phyloP scores from a whole-genome alignment of 768 basidiomycete species.

The Suillus weaverae region DNA sequence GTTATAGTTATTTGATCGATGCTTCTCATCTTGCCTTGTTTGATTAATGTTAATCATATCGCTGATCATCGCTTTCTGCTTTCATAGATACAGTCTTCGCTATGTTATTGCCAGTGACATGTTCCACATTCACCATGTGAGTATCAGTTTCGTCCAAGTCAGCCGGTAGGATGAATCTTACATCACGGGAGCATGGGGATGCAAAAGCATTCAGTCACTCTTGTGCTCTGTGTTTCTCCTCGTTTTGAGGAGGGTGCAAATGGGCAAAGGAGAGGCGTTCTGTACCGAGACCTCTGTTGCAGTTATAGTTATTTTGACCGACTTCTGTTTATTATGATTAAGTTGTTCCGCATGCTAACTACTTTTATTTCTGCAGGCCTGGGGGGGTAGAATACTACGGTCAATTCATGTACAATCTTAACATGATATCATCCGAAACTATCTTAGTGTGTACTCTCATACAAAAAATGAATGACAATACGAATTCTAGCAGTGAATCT shows the following conservation, averaged over 20 bases:
- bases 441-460: neutral
- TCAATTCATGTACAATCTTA: neutral
- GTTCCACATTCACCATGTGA: slow-evolving; percentile 10
- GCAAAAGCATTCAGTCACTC: slow-evolving; percentile 23
- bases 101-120: neutral
- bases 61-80: neutral
- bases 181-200: slow-evolving; percentile 25
- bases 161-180: slow-evolving; percentile 31
- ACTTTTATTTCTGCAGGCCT: neutral
- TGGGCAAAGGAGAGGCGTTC: slow-evolving; percentile 17
- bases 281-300: slow-evolving; percentile 17
- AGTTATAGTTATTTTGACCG: slow-evolving; percentile 38
- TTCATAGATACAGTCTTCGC: slow-evolving; percentile 11
- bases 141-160: neutral
- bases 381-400: neutral
- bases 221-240: slow-evolving; percentile 19
- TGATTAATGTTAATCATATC: neutral
- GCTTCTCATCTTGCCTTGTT: neutral
- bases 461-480: neutral
- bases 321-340: neutral
- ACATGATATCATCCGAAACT: neutral
- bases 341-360: neutral
- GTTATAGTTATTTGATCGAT: slow-evolving; percentile 39
- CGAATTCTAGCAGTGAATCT: neutral
- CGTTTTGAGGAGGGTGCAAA: slow-evolving; percentile 32